Conservation (phyloP, 176 grass and related monocot species). For the Triticum turgidum region DNA sequence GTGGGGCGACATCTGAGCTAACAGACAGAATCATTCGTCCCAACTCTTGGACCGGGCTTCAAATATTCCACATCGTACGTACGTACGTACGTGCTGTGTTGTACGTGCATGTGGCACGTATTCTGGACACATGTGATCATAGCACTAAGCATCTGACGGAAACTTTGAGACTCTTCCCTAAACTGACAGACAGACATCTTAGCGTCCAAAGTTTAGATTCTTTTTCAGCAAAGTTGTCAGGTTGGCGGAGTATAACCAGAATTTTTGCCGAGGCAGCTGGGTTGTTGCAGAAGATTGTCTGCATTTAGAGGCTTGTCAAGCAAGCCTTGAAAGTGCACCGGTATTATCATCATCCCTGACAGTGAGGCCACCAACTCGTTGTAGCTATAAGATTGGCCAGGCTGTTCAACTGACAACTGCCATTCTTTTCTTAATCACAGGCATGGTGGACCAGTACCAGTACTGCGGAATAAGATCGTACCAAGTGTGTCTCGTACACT, state of each 20-base stretch:
- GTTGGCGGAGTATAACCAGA: no score
- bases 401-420: conserved; percentile 7
- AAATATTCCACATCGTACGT: not conserved
- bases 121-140: not conserved
- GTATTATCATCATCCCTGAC: not conserved
- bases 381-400: conserved; percentile 28
- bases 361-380: conserved; percentile 11
- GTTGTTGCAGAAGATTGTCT: not conserved
- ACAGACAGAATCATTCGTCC: conserved; percentile 49
- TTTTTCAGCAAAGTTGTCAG: not conserved
- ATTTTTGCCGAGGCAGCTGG: not conserved
- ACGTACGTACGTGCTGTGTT: not conserved
- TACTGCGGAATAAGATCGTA: conserved; percentile 20
- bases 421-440: conserved; percentile 17
- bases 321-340: not conserved
- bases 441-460: not conserved
- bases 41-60: conserved; percentile 20
- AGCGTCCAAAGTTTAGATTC: not conserved
- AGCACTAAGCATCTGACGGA: not conserved
- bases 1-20: conserved; percentile 46
- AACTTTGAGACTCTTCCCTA: not conserved
- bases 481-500: not conserved
- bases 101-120: not conserved
- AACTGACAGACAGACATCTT: not conserved
- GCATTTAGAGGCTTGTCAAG: conserved; percentile 21